A percentile compares a stretch with the other conserved stretches of the same genome.
Evolutionary conservation across 2,329 filamentous ascomycete species (phyloP).

Genomic region (Pezicula neosporulosa): DNA sequence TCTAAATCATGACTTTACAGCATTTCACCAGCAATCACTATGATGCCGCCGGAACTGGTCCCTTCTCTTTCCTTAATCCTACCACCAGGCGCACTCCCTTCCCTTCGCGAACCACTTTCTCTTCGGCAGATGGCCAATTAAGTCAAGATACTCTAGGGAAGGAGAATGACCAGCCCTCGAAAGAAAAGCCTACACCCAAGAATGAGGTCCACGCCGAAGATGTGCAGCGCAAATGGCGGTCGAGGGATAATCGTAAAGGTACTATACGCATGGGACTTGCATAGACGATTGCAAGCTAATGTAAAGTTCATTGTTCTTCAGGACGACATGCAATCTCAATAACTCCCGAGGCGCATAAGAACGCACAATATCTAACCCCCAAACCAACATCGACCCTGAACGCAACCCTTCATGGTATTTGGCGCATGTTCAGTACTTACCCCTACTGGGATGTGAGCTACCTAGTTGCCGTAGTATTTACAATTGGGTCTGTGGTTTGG

Average conservation of each 20-base stretch:
- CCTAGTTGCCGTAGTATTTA: constrained; percentile 50
- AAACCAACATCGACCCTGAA: constrained; percentile 27
- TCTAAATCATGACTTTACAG: not conserved
- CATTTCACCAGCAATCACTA: not conserved
- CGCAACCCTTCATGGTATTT: constrained; percentile 30
- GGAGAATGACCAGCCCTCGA: not conserved
- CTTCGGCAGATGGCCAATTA: not conserved
- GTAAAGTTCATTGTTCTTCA: constrained; percentile 5
- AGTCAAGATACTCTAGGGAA: not conserved
- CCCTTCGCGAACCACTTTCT: constrained; percentile 1
- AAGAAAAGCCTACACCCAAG: constrained; percentile 1
- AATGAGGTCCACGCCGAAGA: constrained; percentile 19
- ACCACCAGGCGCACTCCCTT: constrained; percentile 29
- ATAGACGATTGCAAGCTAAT: not conserved
- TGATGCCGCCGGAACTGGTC: constrained; percentile 27
- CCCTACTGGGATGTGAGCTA: constrained; percentile 57
- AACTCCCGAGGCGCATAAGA: constrained; percentile 14
- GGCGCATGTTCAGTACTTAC: constrained; percentile 44
- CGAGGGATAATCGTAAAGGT: constrained; percentile 44
- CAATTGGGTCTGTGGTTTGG: constrained; percentile 50
- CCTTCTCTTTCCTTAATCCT: constrained; percentile 45
- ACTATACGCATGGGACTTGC: not conserved
- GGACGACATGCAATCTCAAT: constrained; percentile 37
- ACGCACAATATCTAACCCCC: constrained; percentile 22
- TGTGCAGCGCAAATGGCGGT: constrained; percentile 35